Percentiles rank a stretch among this genome's conserved stretches.
These are phyloP conservation scores for Trichophyton benhamiae DNA, from an alignment of 2,329 filamentous ascomycete genomes.

Conservation along the genomic window DNA sequence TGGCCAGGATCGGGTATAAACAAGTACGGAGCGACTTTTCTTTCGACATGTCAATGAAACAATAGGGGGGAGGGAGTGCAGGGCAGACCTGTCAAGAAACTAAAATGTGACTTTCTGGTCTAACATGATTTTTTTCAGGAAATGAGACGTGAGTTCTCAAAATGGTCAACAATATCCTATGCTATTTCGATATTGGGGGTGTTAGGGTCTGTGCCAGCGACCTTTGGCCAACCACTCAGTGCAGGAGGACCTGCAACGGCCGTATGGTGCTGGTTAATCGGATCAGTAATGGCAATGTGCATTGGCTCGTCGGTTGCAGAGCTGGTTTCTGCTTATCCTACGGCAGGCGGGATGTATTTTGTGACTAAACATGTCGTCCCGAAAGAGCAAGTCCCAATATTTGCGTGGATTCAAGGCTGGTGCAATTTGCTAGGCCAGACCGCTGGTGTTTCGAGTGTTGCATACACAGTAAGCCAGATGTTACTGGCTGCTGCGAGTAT, in stretches of 20 bases:
- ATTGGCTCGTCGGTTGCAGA: conserved; percentile 55
- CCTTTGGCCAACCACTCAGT: conserved; percentile 46
- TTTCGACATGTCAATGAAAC: neutral
- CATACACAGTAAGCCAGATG: conserved; percentile 53
- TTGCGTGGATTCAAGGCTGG: conserved; percentile 56
- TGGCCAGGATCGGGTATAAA: conserved; percentile 51
- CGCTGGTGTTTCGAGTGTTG: conserved; percentile 49
- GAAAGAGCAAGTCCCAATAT: conserved; percentile 47
- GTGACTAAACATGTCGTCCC: conserved; percentile 55
- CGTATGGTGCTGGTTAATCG: conserved; percentile 55
- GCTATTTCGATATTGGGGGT: conserved; percentile 54
- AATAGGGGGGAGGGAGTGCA: too few species aligned
- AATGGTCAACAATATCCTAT: conserved; percentile 55
- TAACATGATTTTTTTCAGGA: conserved; percentile 33
- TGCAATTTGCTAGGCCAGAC: conserved; percentile 54
- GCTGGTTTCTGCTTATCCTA: conserved; percentile 54
- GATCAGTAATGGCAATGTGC: conserved; percentile 51
- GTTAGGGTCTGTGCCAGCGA: conserved; percentile 53
- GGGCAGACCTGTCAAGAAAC: neutral
- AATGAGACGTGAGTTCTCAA: conserved; percentile 50
- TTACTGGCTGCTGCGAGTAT: conserved; percentile 49
- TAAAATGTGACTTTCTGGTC: neutral
- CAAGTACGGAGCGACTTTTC: conserved; percentile 35
- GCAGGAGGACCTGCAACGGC: conserved; percentile 51
- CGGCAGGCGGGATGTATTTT: conserved; percentile 57